Evolutionary conservation across 495 filamentous ascomycete genomes (phyloP), one percentile per base, ranked within the genome.

Genomic region (Aspergillus bertholletiae): DNA sequence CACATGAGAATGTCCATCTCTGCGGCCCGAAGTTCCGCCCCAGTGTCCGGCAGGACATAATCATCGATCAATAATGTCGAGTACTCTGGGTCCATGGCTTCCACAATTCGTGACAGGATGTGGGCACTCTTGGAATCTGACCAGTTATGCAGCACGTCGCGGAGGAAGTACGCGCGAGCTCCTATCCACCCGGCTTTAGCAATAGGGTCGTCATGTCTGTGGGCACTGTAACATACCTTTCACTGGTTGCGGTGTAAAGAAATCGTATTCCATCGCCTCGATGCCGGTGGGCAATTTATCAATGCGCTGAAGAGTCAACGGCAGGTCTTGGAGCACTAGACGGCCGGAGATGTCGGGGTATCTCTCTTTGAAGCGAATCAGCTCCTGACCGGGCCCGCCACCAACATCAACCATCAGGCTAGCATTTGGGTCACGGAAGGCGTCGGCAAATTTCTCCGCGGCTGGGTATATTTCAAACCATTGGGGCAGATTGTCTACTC

Each of bases 281-380:
- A 73, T 62, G 21, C 62, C 65, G 21, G 58, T 47, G 28, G 63
- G 56, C 5, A 73, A 56, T 7, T 58, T 51, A 17, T 61, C 47
- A 15, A 71, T 61, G 20, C 65, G 59, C 13, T 67, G 64, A 27
- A 79, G 55, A 1, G 74, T 69, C 20, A 67, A 44, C 5, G 71
- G 65, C 2, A 75, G 67, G 58, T 83, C 81, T 56, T 83, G 77
- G 4, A 84, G 53, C 7, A 84, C 58, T n/a, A 81, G 63, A 13
- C 66, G 64, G 0, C 76, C 78, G 3, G 71, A 61, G 1, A 74
- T 44, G 1, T 73, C 47, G 0, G 74, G 54, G 51, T 65, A 57
- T 18, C 40, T 48, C 43, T 62, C 43, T 26, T 53, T 62, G 44
- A 80, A 45, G 17, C 65, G 65, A 17, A 64, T 53, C n/a, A 77